Evolutionary conservation across 116 monocot genomes (phyloP), one percentile per base, ranked within the genome.

Genomic region (Zostera marina): DNA sequence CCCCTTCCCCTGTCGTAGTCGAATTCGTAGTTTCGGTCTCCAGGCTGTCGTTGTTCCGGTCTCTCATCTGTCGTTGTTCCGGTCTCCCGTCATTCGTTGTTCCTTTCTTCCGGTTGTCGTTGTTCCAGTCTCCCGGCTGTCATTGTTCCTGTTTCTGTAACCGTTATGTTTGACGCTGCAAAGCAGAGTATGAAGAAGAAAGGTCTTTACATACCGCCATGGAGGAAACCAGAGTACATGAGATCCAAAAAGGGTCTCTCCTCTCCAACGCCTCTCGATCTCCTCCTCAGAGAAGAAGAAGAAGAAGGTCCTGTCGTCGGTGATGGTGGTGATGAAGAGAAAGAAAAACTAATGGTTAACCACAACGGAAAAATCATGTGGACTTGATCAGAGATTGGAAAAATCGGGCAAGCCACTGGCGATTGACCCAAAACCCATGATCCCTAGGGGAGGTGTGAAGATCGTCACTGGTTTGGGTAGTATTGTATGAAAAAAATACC

Each of bases 151-250:
- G n/a, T n/a, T n/a, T n/a, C n/a, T n/a, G n/a, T n/a, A n/a, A 38
- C 80, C 41, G 73, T 80, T n/a, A 80, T 81, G 8, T 74, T 80
- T 3, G 89, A 85, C 49, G 80, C 89, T 0, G 85, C 85, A 24
- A 64, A 72, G 44, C 80, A 70, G 73, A 89, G 89, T 67, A 26
- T 96, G 20, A 79, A 73, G 74, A 96, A 89, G 76, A 83, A 78
- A 67, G 96, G 85, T 11, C 85, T 96, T 58, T 76, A 80, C 66
- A 64, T 96, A 47, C 85, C 96, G 0, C 96, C 96, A 0, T 96
- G 96, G 96, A 63, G 96, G 52, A 84, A 80, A 67, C 68, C 71
- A 13, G 89, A 85, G 62, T 96, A 96, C 77, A 77, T 89, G 80
- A 65, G 51, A 16, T 52, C 89, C 56, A 88, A n/a, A 89, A 68